Conservation (phyloP, 2,329 filamentous ascomycete species). For the Cephalotrichum gorgonifer region DNA sequence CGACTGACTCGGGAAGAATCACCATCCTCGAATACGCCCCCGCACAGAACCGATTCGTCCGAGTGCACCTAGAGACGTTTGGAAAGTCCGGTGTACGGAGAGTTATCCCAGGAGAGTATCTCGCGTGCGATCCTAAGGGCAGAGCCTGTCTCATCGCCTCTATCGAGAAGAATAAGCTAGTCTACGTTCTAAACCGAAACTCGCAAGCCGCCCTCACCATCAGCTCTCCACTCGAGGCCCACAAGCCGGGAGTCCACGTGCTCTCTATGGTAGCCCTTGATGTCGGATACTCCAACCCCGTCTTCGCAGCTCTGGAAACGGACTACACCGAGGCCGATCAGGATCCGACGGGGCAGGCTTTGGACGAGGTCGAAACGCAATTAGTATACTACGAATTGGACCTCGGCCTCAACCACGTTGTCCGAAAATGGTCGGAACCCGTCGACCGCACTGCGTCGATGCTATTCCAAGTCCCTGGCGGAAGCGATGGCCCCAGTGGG, state of each 20-base stretch:
- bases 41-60: slow-evolving; percentile 75
- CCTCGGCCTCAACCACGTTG: slow-evolving; percentile 91
- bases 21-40: slow-evolving; percentile 87
- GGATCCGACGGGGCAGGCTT: slow-evolving; percentile 76
- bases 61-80: slow-evolving; percentile 92
- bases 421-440: slow-evolving; percentile 89
- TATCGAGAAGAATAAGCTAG: slow-evolving; percentile 97
- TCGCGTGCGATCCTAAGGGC: slow-evolving; percentile 91
- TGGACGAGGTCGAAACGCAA: slow-evolving; percentile 74
- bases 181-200: slow-evolving; percentile 95
- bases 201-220: slow-evolving; percentile 91
- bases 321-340: slow-evolving; percentile 89
- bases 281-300: slow-evolving; percentile 92
- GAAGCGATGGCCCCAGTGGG: slow-evolving; percentile 85
- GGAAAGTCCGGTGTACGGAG: slow-evolving; percentile 92
- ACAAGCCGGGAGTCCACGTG: slow-evolving; percentile 84
- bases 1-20: slow-evolving; percentile 91
- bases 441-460: slow-evolving; percentile 84
- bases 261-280: slow-evolving; percentile 82
- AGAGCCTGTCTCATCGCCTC: slow-evolving; percentile 90
- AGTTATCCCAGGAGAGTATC: slow-evolving; percentile 90
- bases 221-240: slow-evolving; percentile 91
- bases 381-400: slow-evolving; percentile 97
- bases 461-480: slow-evolving; percentile 91
- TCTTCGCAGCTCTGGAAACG: slow-evolving; percentile 89